phyloP scores from a whole-genome alignment of 345 rosid genomes.

The Noccaea caerulescens region DNA sequence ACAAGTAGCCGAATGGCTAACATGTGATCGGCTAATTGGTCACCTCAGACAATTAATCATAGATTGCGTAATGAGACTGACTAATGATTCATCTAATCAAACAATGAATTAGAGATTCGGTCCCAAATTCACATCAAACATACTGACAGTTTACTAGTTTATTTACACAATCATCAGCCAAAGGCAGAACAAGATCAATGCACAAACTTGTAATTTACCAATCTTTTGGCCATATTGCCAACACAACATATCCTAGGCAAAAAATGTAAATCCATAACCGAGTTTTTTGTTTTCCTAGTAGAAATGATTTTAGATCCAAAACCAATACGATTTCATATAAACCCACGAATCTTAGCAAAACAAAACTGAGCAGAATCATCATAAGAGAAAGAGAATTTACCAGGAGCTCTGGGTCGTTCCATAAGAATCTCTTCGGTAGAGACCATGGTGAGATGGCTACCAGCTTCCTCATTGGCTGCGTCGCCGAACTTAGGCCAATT shows the following conservation, averaged over 20 bases:
- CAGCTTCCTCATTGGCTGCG: constrained; percentile 69
- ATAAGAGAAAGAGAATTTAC: constrained; percentile 32
- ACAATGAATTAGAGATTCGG: not conserved
- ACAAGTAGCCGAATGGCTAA: constrained; percentile 30
- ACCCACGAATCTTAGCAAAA: constrained; percentile 7
- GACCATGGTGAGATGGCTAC: constrained; percentile 68
- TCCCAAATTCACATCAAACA: not conserved
- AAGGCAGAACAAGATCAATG: not conserved
- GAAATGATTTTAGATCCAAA: not conserved
- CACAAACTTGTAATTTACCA: not conserved
- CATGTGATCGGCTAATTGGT: constrained; percentile 43
- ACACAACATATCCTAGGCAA: not conserved
- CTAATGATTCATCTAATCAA: not conserved
- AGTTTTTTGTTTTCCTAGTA: not conserved
- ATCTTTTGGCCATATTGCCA: not conserved
- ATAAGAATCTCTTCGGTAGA: constrained; percentile 75
- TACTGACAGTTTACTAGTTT: not conserved
- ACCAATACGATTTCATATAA: not conserved
- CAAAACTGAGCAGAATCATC: not conserved
- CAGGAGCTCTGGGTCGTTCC: constrained; percentile 67
- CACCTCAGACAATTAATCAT: constrained; percentile 12
- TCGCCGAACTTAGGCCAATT: constrained; percentile 78
- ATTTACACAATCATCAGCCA: not conserved
- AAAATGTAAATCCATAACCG: not conserved
- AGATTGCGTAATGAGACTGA: not conserved